phyloP scores from a whole-genome alignment of 75 land plant genomes.

The Selaginella tamariscina region DNA sequence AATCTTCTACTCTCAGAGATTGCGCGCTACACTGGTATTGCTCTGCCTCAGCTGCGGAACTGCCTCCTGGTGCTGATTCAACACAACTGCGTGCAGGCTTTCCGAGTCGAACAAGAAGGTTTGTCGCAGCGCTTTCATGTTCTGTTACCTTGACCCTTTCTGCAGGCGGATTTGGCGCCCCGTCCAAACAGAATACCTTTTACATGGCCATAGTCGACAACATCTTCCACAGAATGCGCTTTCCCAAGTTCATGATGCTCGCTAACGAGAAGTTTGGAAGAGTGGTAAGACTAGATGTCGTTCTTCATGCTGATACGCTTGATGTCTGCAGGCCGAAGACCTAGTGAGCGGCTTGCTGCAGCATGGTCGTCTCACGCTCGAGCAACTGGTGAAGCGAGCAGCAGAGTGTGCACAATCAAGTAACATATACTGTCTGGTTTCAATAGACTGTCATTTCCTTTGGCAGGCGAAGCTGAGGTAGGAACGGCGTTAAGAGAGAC shows the following conservation, averaged over 20 bases:
- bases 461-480: slow-evolving; percentile 19
- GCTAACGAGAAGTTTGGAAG: slow-evolving; percentile 46
- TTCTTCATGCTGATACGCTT: background rate
- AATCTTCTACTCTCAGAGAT: slow-evolving; percentile 35
- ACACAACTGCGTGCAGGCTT: slow-evolving; percentile 87
- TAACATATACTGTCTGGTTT: background rate
- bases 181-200: slow-evolving; percentile 29
- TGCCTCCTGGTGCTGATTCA: slow-evolving; percentile 73
- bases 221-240: slow-evolving; percentile 68
- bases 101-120: slow-evolving; percentile 27
- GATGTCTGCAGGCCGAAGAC: slow-evolving; percentile 35
- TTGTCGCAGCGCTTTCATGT: background rate
- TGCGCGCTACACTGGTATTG: slow-evolving; percentile 35
- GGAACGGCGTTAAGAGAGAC: slow-evolving; percentile 20
- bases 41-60: slow-evolving; percentile 35
- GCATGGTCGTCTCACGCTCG: slow-evolving; percentile 74
- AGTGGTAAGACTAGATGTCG: too few species aligned
- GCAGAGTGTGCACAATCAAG: background rate
- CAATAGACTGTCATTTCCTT: slow-evolving; percentile 2
- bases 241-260: slow-evolving; percentile 56
- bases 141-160: background rate
- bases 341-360: slow-evolving; percentile 53
- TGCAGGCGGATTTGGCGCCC: slow-evolving; percentile 26
- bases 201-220: slow-evolving; percentile 48
- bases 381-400: slow-evolving; percentile 48